phyloP scores from a whole-genome alignment of 352 stramenopile genomes.

The Globisporangium acanthophoron region DNA sequence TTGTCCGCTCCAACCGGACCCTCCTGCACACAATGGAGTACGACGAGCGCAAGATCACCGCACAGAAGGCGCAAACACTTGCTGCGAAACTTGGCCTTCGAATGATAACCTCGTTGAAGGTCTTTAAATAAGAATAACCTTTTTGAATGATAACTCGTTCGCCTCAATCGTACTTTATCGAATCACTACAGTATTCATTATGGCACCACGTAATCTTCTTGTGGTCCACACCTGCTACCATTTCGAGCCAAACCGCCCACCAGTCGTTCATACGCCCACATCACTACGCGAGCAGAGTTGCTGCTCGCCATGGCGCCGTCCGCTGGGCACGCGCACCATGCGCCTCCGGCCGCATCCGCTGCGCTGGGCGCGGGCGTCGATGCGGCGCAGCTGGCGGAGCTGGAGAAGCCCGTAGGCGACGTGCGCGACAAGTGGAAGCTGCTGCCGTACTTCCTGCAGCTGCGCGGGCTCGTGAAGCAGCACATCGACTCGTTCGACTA shows the following conservation, averaged over 20 bases:
- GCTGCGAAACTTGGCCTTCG: too few species aligned
- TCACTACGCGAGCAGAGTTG: neutral
- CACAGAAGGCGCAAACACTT: too few species aligned
- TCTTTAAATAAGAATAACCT: too few species aligned
- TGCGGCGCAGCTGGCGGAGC: conserved; percentile 38
- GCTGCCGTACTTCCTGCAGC: conserved; percentile 96
- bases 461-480: conserved; percentile 92
- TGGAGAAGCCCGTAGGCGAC: conserved; percentile 64
- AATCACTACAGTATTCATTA: too few species aligned
- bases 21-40: too few species aligned
- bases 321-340: neutral
- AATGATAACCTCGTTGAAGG: too few species aligned
- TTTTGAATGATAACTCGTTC: too few species aligned
- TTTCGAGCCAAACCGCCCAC: neutral
- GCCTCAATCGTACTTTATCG: too few species aligned
- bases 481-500: conserved; percentile 99
- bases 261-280: neutral
- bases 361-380: conserved; percentile 7
- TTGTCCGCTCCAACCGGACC: too few species aligned
- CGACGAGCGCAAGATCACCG: too few species aligned
- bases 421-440: conserved; percentile 98
- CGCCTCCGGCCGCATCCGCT: conserved; percentile 1
- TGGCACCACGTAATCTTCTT: too few species aligned
- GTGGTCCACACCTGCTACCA: too few species aligned
- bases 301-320: neutral